A percentile compares a stretch with the other conserved stretches of the same genome.
phyloP scores from a whole-genome alignment of 805 yeast species.

The Saccharomycopsis fibuligera region DNA sequence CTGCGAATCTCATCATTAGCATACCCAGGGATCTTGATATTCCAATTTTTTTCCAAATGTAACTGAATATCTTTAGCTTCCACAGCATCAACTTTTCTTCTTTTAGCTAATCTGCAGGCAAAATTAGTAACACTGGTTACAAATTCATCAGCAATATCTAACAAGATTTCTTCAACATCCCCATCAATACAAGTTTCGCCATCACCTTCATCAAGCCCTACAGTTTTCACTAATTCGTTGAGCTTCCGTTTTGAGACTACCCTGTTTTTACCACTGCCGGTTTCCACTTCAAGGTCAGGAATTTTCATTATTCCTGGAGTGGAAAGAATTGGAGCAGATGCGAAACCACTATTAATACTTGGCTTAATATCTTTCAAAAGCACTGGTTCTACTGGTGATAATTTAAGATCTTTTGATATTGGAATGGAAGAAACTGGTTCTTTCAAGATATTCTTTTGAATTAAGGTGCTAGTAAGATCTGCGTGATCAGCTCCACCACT shows the following conservation, averaged over 20 bases:
- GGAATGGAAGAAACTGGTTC: constrained; percentile 62
- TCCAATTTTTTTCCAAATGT: constrained; percentile 91
- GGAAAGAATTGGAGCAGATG: constrained; percentile 62
- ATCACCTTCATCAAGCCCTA: constrained; percentile 84
- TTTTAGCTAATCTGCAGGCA: constrained; percentile 93
- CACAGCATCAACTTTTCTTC: constrained; percentile 78
- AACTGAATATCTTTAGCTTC: constrained; percentile 88
- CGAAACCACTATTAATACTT: constrained; percentile 77
- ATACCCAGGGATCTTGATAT: constrained; percentile 89
- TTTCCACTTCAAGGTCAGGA: constrained; percentile 77
- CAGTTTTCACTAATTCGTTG: constrained; percentile 76
- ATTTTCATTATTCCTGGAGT: constrained; percentile 70
- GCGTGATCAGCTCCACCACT: background rate
- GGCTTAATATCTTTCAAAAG: constrained; percentile 69
- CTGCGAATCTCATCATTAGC: constrained; percentile 84
- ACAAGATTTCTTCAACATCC: constrained; percentile 83
- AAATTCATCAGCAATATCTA: constrained; percentile 94
- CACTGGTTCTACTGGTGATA: constrained; percentile 61
- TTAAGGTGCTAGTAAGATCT: constrained; percentile 19
- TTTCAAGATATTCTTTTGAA: constrained; percentile 34
- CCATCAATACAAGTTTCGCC: constrained; percentile 89
- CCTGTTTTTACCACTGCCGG: constrained; percentile 42
- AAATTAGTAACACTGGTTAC: constrained; percentile 85
- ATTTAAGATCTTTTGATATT: constrained; percentile 62
- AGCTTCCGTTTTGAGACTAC: constrained; percentile 86